Percentiles rank a stretch among this genome's conserved stretches.
These are phyloP conservation scores for Viola odorata DNA, from an alignment of 345 rosid genomes.

Conservation along the genomic window DNA sequence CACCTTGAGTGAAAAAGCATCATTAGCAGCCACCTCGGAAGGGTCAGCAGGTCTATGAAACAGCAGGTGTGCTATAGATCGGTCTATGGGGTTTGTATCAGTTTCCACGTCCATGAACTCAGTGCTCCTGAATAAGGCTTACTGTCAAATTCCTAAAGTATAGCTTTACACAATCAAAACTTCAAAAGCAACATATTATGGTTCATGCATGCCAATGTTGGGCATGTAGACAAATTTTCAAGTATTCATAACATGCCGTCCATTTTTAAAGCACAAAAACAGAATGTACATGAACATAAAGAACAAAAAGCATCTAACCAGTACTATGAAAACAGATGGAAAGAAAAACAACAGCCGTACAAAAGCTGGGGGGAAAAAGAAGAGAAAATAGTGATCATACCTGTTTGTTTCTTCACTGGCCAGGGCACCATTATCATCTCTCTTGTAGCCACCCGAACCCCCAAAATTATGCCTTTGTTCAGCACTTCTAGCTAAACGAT, in stretches of 20 bases:
- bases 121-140: slow-evolving; percentile 39
- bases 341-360: not conserved
- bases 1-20: slow-evolving; percentile 38
- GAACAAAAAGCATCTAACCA: not conserved
- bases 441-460: slow-evolving; percentile 33
- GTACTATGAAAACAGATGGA: not conserved
- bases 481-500: slow-evolving; percentile 88
- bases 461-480: slow-evolving; percentile 62
- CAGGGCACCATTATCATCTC: slow-evolving; percentile 37
- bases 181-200: too few relatives aligned
- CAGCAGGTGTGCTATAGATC: slow-evolving; percentile 83
- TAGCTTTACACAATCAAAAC: too few relatives aligned
- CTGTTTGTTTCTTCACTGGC: slow-evolving; percentile 52
- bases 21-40: slow-evolving; percentile 33
- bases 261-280: too few relatives aligned
- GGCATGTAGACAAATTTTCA: too few relatives aligned
- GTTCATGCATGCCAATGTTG: too few relatives aligned
- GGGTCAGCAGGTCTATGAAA: slow-evolving; percentile 81
- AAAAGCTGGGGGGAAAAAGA: not conserved
- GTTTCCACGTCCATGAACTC: slow-evolving; percentile 76
- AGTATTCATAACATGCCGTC: not conserved
- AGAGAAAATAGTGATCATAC: slow-evolving; percentile 33
- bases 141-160: too few relatives aligned
- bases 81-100: slow-evolving; percentile 87
- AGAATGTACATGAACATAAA: not conserved